Evolutionary conservation across 306 rosid species (phyloP).

Genomic region (Benincasa hispida): DNA sequence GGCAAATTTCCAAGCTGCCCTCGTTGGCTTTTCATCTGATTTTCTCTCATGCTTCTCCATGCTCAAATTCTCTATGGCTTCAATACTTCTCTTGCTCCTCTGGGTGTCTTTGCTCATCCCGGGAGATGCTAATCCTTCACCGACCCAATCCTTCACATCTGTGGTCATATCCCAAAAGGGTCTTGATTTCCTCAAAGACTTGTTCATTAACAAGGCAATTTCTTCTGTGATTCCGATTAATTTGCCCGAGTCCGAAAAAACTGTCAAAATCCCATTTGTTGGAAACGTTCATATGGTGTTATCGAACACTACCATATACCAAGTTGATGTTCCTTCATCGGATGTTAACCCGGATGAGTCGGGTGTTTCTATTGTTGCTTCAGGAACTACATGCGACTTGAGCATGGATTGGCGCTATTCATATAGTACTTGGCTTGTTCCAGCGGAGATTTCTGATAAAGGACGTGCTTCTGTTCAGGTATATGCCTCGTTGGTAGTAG

Average conservation of each 20-base stretch:
- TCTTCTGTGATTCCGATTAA: conserved; percentile 57
- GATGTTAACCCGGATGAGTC: conserved; percentile 39
- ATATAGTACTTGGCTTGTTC: conserved; percentile 59
- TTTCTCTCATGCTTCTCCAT: conserved; percentile 9
- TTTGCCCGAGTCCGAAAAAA: conserved; percentile 44
- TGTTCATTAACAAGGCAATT: conserved; percentile 45
- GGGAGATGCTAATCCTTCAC: conserved; percentile 26
- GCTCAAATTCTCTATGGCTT: conserved; percentile 32
- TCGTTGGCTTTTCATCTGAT: neutral
- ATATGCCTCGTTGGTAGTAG: neutral
- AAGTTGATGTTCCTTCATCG: conserved; percentile 49
- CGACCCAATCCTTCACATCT: conserved; percentile 45
- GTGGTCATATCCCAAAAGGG: conserved; percentile 54
- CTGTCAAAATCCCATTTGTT: conserved; percentile 45
- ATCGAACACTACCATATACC: conserved; percentile 49
- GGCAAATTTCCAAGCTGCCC: neutral
- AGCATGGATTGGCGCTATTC: conserved; percentile 74
- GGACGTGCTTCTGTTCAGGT: conserved; percentile 76
- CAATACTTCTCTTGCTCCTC: conserved; percentile 30
- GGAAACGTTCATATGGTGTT: conserved; percentile 46
- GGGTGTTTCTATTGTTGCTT: conserved; percentile 48
- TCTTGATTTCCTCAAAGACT: conserved; percentile 57
- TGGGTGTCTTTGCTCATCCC: conserved; percentile 19
- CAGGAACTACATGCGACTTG: conserved; percentile 58
- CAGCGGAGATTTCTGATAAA: conserved; percentile 46